Base-by-base conservation (phyloP, 345 rosid species). In the Anastatica hierochuntica region DNA sequence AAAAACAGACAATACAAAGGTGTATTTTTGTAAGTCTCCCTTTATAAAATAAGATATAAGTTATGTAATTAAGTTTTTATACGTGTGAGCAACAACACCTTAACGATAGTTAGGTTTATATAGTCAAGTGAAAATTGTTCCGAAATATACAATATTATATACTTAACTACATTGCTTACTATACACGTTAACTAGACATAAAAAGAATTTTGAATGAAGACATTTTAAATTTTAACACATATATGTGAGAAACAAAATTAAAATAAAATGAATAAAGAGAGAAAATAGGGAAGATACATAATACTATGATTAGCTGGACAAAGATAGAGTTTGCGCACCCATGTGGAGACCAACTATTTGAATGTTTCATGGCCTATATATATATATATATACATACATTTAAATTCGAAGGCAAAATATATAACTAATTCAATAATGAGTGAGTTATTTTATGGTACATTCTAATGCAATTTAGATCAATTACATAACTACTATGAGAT, bases 291-390 rank as follows among this genome's bases (percentile, higher is more conserved):
- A 49, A 49, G 49, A 53, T 44, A 14, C 53, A 57, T n/a, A n/a
- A n/a, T n/a, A 24, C 15, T 50, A 51, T 51, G 64, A 58, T 66
- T 66, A 65, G 70, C 40, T 66, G 54, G 55, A 49, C 53, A 58
- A 51, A 66, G 60, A 58, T 51, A 51, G 53, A 19, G 49, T 58
- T 37, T 66, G 70, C 64, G 70, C 54, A 58, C 65, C 64, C 70
- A 58, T 58, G 65, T 58, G 70, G 70, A 58, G 70, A 66, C 70
- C 70, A 66, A 51, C 65, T 33, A 58, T 36, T 37, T 51, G 64
- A 39, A 58, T 66, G 70, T 66, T 58, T 58, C 65, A 20, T n/a
- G n/a, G n/a, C n/a, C n/a, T n/a, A n/a, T n/a, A n/a, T n/a, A n/a
- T n/a, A n/a, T n/a, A n/a, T n/a, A n/a, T n/a, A n/a, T n/a, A n/a